These are phyloP conservation scores for Globisporangium acanthophoron DNA, from an alignment of 352 stramenopile genomes.

Conservation along the genomic window DNA sequence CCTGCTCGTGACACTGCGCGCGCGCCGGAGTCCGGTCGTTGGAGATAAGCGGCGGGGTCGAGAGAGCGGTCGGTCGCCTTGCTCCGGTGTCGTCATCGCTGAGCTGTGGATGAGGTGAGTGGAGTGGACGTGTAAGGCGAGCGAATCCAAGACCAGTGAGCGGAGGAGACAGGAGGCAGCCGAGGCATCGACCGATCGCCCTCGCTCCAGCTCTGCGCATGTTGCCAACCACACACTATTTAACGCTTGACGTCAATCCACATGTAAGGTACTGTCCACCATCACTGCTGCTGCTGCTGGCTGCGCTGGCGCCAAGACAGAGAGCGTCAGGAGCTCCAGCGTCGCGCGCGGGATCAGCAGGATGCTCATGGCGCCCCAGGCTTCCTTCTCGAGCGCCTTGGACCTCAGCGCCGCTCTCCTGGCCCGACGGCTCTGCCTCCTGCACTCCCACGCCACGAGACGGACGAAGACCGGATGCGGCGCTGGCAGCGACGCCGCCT, in stretches of 20 bases:
- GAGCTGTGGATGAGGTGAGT: not conserved
- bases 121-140: not conserved
- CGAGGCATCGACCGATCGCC: not conserved
- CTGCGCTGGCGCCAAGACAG: not conserved
- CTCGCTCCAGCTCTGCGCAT: not conserved
- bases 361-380: not conserved
- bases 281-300: not conserved
- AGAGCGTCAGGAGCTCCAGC: conserved; percentile 3
- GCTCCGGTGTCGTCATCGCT: not conserved
- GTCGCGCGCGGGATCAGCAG: conserved; percentile 9
- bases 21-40: conserved; percentile 57
- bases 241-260: not conserved
- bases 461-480: conserved; percentile 1
- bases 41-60: conserved; percentile 36
- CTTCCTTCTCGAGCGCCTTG: not conserved
- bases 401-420: not conserved
- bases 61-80: not conserved
- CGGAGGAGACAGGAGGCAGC: not conserved
- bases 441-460: not conserved
- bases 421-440: not conserved
- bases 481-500: not conserved
- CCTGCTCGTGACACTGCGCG: conserved; percentile 29
- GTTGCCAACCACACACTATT: not conserved
- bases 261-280: not conserved
- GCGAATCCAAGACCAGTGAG: not conserved